A percentile compares a stretch with the other conserved stretches of the same genome.
Conservation (phyloP, 805 yeast species). For the Zygosaccharomyces rouxii region DNA sequence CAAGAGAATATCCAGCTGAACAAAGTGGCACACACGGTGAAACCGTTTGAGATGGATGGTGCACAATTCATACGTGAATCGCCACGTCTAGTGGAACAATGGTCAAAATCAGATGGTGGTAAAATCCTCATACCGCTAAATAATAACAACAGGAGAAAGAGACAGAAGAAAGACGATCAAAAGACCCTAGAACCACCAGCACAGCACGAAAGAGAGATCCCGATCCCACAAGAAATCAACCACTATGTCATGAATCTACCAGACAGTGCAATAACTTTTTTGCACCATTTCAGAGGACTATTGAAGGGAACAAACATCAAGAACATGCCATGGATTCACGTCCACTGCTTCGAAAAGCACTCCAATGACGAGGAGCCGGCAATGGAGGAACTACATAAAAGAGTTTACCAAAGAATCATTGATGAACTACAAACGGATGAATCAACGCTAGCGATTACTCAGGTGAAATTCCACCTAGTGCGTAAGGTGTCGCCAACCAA, state of each 20-base stretch:
- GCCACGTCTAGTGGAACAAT: slow-evolving; percentile 47
- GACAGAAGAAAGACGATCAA: slow-evolving; percentile 29
- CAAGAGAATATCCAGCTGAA: slow-evolving; percentile 59
- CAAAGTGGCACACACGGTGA: slow-evolving; percentile 55
- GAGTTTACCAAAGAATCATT: slow-evolving; percentile 55
- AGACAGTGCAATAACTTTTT: slow-evolving; percentile 80
- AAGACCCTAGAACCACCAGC: slow-evolving; percentile 13
- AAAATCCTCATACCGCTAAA: slow-evolving; percentile 35
- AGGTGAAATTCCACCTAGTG: slow-evolving; percentile 70
- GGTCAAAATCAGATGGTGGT: slow-evolving; percentile 38
- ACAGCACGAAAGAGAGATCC: slow-evolving; percentile 28
- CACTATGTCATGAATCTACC: slow-evolving; percentile 96
- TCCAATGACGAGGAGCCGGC: slow-evolving; percentile 71
- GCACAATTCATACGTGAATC: slow-evolving; percentile 68
- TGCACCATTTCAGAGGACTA: slow-evolving; percentile 73
- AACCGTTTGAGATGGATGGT: slow-evolving; percentile 73
- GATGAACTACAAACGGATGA: slow-evolving; percentile 44
- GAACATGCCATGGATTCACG: slow-evolving; percentile 68
- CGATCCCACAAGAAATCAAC: slow-evolving; percentile 33
- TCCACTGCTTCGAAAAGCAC: slow-evolving; percentile 89
- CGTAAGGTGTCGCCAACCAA: slow-evolving; percentile 96
- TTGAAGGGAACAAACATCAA: slow-evolving; percentile 46
- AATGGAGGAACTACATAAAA: slow-evolving; percentile 57
- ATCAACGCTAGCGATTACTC: slow-evolving; percentile 43
- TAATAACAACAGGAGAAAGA: slow-evolving; percentile 34